Evolutionary conservation across 2,329 filamentous ascomycete genomes (phyloP).

Genomic region (Diplocarpon rosae): DNA sequence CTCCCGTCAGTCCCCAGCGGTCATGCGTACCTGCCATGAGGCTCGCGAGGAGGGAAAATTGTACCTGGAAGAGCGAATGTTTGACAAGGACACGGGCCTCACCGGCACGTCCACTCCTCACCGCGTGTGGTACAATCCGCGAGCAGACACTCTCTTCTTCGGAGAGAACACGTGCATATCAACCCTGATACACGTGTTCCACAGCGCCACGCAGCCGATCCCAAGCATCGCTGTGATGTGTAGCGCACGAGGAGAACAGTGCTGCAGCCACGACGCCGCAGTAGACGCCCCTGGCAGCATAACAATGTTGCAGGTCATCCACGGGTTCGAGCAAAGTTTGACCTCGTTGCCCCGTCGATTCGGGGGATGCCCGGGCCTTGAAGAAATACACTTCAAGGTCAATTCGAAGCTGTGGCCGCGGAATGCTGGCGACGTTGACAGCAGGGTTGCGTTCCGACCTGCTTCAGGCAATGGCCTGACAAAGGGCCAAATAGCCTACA

Average conservation of each 20-base stretch:
- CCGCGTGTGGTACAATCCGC: conserved; percentile 5
- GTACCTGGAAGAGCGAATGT: background rate
- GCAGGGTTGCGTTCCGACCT: conserved; percentile 1
- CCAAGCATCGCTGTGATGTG: conserved; percentile 3
- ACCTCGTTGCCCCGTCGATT: background rate
- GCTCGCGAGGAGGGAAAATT: background rate
- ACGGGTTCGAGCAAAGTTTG: conserved; percentile 3
- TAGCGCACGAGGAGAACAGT: background rate
- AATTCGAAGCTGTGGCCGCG: conserved; percentile 5
- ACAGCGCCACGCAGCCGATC: background rate
- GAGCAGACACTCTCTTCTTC: conserved; percentile 5
- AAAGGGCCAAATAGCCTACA: background rate
- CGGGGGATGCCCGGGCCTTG: background rate
- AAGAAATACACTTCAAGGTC: background rate
- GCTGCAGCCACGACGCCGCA: background rate
- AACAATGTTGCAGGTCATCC: conserved; percentile 2
- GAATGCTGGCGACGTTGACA: background rate
- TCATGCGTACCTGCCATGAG: background rate
- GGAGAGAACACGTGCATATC: conserved; percentile 7
- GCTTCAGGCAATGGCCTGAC: conserved; percentile 7
- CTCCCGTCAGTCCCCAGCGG: background rate
- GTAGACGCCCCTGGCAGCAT: conserved; percentile 5
- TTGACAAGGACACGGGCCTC: background rate
- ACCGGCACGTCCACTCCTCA: no score
- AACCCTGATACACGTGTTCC: background rate